Conservation (phyloP, 2,329 filamentous ascomycete species). For the Aspergillus phoenicis region DNA sequence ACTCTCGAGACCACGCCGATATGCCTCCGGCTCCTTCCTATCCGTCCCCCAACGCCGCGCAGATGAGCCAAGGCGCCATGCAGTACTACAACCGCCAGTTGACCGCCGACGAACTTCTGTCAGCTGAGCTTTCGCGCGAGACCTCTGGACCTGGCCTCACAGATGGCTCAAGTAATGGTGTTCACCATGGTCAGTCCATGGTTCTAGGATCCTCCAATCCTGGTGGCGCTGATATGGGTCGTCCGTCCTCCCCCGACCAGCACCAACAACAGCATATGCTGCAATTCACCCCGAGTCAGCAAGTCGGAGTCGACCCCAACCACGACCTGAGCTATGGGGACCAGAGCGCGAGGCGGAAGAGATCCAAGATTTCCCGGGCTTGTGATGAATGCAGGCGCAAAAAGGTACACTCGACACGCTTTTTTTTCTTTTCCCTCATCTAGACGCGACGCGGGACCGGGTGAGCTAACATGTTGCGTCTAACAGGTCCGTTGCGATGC, state of each 20-base stretch:
- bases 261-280: slow-evolving; percentile 45
- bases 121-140: slow-evolving; percentile 51
- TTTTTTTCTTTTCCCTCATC: slow-evolving; percentile 10
- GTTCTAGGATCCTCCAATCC: slow-evolving; percentile 42
- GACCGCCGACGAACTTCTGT: slow-evolving; percentile 51
- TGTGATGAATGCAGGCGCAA: slow-evolving; percentile 89
- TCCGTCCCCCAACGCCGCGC: slow-evolving; percentile 47
- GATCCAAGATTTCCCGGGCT: slow-evolving; percentile 83
- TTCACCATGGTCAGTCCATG: slow-evolving; percentile 46
- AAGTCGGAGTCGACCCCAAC: slow-evolving; percentile 49
- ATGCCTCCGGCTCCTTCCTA: slow-evolving; percentile 49
- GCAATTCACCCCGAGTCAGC: slow-evolving; percentile 47
- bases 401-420: slow-evolving; percentile 55
- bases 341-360: slow-evolving; percentile 69
- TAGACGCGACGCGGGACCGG: slow-evolving; percentile 17
- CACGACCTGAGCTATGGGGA: slow-evolving; percentile 58
- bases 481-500: slow-evolving; percentile 78
- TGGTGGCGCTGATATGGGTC: slow-evolving; percentile 39
- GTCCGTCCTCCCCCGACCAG: slow-evolving; percentile 41
- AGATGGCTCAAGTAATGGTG: slow-evolving; percentile 41
- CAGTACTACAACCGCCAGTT: slow-evolving; percentile 50
- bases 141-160: slow-evolving; percentile 49
- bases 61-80: slow-evolving; percentile 48
- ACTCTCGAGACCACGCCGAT: slow-evolving; percentile 46
- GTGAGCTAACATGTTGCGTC: slow-evolving; percentile 24